phyloP scores from a whole-genome alignment of 441 rosid species.

The Euphorbia schlechtendalii region DNA sequence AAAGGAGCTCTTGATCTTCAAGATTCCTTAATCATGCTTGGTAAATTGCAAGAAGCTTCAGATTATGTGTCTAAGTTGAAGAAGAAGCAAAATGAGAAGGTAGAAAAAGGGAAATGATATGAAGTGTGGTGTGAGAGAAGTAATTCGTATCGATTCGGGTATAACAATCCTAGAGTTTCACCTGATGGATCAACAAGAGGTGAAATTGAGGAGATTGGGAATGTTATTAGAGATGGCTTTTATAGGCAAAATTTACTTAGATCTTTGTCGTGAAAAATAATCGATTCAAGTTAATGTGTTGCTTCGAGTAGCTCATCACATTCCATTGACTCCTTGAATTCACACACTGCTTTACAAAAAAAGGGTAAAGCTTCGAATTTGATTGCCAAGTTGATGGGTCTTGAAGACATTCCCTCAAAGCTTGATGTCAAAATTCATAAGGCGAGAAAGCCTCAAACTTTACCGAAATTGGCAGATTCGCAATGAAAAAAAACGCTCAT shows the following conservation, averaged over 20 bases:
- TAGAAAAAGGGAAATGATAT: slow-evolving; percentile 31
- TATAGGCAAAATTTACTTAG: slow-evolving; percentile 49
- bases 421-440: no score
- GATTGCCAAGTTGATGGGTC: slow-evolving; percentile 93
- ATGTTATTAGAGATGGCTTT: slow-evolving; percentile 50
- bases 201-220: slow-evolving; percentile 50
- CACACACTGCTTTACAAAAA: slow-evolving; percentile 23
- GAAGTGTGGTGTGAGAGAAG: no score
- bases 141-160: no score
- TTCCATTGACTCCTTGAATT: no score
- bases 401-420: slow-evolving; percentile 61
- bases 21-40: slow-evolving; percentile 73
- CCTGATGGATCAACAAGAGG: slow-evolving; percentile 27
- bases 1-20: slow-evolving; percentile 86
- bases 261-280: slow-evolving; percentile 18
- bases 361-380: slow-evolving; percentile 43
- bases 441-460: no score
- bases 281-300: slow-evolving; percentile 37
- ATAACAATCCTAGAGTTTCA: no score
- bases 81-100: slow-evolving; percentile 37
- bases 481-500: slow-evolving; percentile 31
- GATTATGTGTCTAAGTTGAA: slow-evolving; percentile 41
- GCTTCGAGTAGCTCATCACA: slow-evolving; percentile 60
- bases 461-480: slow-evolving; percentile 23
- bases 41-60: slow-evolving; percentile 68